phyloP scores from a whole-genome alignment of 2,329 filamentous ascomycete genomes.

The Fusarium penzigii region DNA sequence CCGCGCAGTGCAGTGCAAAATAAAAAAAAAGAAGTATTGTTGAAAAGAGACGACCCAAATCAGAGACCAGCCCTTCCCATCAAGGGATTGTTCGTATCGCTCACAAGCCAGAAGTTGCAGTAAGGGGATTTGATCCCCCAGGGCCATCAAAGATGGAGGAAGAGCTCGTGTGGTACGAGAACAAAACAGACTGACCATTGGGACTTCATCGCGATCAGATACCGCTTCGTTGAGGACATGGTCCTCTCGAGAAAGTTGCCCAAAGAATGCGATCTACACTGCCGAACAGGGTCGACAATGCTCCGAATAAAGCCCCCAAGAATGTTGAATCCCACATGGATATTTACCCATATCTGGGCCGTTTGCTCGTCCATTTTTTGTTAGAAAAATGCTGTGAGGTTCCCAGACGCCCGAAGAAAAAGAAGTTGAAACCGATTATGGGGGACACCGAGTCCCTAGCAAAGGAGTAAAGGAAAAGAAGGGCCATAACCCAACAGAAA shows the following conservation, averaged over 20 bases:
- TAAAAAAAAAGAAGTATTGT: constrained; percentile 16
- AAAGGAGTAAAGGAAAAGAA: constrained; percentile 12
- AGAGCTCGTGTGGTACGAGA: constrained; percentile 20
- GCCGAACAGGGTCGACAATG: constrained; percentile 6
- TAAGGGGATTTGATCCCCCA: constrained; percentile 16
- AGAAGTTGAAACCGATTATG: constrained; percentile 16
- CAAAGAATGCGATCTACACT: neutral
- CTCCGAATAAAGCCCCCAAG: constrained; percentile 4
- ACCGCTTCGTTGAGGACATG: neutral
- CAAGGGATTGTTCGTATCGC: constrained; percentile 27
- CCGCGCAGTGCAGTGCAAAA: no score
- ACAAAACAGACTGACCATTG: constrained; percentile 13
- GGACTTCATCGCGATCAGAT: neutral
- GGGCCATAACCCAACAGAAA: constrained; percentile 17
- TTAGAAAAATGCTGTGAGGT: constrained; percentile 15
- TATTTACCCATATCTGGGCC: constrained; percentile 13
- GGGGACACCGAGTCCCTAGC: constrained; percentile 6
- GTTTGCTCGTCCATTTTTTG: constrained; percentile 11
- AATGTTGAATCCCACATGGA: constrained; percentile 9
- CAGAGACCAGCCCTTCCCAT: constrained; percentile 30
- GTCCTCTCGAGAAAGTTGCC: neutral
- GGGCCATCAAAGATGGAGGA: constrained; percentile 22
- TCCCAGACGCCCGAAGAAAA: constrained; percentile 27
- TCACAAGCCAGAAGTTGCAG: constrained; percentile 20
- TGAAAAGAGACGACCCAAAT: constrained; percentile 29